Evolutionary conservation across 1,284 basidiomycete genomes (phyloP), one percentile per base, ranked within the genome.

Genomic region (Butyriboletus appendiculatus): DNA sequence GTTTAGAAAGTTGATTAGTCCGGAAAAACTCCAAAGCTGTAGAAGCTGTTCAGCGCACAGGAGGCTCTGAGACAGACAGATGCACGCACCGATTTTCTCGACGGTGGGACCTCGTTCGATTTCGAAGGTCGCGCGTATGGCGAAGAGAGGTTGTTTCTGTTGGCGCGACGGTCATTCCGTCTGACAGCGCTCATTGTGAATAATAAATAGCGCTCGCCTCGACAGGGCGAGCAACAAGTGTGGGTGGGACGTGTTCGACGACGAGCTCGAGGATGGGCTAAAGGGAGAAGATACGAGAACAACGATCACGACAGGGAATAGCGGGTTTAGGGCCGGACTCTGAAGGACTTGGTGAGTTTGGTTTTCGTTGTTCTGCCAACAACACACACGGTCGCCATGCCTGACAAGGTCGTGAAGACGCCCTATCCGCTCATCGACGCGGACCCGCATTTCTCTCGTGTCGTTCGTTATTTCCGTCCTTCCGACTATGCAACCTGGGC

Each of bases 401-500:
- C 85, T 56, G 75, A 83, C 73, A 90, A 89, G 74, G 77, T 85
- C 66, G 77, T 87, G 56, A 76, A 81, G 63, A 85, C 86, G 24
- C 83, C 85, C 28, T 94, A 87, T 73, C 92, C 91, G 47, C 86
- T 93, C 73, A 89, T 96, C 74, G 96, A 98, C 74, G 77, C 85
- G 3, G 97, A 99, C 79, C 96, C 96, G 20, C 92, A 97, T 78
- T 89, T 90, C 37, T 76, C 77, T 38, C 86, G 97, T 44, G 96
- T 99, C 39, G 76, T 99, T 32, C 79, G 90, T 60, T 97, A 96
- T 77, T 86, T 98, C 75, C 84, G 97, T 40, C 79, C 85, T 14
- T 88, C 88, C 8, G 97, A 99, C 80, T 95, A 94, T 76, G 89
- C 81, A 20, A 75, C 82, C 41, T 94, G 94, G 92, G 93, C 86